These are phyloP conservation scores for Rubus idaeus DNA, from an alignment of 306 rosid species.

Conservation along the genomic window DNA sequence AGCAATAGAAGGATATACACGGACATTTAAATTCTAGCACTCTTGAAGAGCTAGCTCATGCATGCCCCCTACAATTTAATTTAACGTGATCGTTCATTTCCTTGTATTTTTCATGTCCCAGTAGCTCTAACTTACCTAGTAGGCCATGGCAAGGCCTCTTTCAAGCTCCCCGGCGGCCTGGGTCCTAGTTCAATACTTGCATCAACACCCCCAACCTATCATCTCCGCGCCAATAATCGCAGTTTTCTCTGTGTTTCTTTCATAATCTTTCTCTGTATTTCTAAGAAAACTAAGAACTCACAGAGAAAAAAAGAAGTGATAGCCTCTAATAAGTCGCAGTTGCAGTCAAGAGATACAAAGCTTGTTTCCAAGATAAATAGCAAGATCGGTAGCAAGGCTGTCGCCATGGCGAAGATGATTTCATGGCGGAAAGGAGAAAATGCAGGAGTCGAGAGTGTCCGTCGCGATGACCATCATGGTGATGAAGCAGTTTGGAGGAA, in stretches of 20 bases:
- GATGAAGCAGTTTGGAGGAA: slow-evolving; percentile 71
- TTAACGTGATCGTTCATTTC: too few species aligned
- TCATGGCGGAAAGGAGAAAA: slow-evolving; percentile 46
- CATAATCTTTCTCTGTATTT: slow-evolving; percentile 38
- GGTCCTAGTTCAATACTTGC: neutral
- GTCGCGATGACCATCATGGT: neutral
- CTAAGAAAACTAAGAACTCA: slow-evolving; percentile 33
- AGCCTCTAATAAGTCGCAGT: neutral
- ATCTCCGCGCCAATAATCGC: slow-evolving; percentile 18
- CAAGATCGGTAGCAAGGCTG: slow-evolving; percentile 38
- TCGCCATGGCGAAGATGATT: slow-evolving; percentile 53
- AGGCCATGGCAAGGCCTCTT: slow-evolving; percentile 41
- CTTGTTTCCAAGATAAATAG: slow-evolving; percentile 37
- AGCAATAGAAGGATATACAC: too few species aligned
- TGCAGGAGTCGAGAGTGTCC: neutral
- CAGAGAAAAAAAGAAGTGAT: slow-evolving; percentile 5
- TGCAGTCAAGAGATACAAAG: slow-evolving; percentile 22
- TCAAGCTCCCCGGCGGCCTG: neutral
- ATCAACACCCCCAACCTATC: slow-evolving; percentile 15
- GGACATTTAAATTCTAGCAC: too few species aligned
- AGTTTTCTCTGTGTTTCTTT: slow-evolving; percentile 28
- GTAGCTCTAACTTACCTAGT: too few species aligned
- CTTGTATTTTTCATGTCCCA: too few species aligned
- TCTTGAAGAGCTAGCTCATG: too few species aligned
- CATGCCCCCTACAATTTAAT: too few species aligned